Conservation (phyloP, 2,329 filamentous ascomycete genomes). For the Fusarium redolens region DNA sequence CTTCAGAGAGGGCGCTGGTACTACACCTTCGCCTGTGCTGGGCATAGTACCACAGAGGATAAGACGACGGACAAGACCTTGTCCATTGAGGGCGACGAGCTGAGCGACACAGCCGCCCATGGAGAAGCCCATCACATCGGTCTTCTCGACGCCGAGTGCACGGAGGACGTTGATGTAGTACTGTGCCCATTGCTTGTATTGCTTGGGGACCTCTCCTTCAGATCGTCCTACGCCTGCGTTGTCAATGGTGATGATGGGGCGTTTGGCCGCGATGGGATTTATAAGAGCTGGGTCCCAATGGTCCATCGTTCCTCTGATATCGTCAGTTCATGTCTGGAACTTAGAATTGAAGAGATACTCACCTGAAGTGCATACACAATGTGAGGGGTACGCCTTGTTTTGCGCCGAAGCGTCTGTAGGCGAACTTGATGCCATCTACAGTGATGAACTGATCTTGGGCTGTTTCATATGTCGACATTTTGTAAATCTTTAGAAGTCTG, state of each 20-base stretch:
- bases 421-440: slow-evolving; percentile 48
- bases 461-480: slow-evolving; percentile 48
- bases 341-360: neutral
- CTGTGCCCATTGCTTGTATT: slow-evolving; percentile 46
- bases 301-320: slow-evolving; percentile 51
- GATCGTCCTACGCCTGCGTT: slow-evolving; percentile 60
- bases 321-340: neutral
- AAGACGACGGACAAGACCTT: slow-evolving; percentile 53
- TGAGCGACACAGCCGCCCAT: slow-evolving; percentile 62
- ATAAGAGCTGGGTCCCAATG: slow-evolving; percentile 58
- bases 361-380: slow-evolving; percentile 50
- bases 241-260: slow-evolving; percentile 60
- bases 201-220: slow-evolving; percentile 54
- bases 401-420: slow-evolving; percentile 48
- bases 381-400: slow-evolving; percentile 48
- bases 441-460: slow-evolving; percentile 46
- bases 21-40: slow-evolving; percentile 52
- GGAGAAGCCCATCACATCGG: slow-evolving; percentile 62
- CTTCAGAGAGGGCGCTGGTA: slow-evolving; percentile 44
- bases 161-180: slow-evolving; percentile 51
- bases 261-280: slow-evolving; percentile 55
- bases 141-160: slow-evolving; percentile 52
- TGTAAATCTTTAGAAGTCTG: neutral
- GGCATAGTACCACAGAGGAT: slow-evolving; percentile 59
- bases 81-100: slow-evolving; percentile 55